phyloP scores from a whole-genome alignment of 495 filamentous ascomycete genomes.

The Elasticomyces elasticus region DNA sequence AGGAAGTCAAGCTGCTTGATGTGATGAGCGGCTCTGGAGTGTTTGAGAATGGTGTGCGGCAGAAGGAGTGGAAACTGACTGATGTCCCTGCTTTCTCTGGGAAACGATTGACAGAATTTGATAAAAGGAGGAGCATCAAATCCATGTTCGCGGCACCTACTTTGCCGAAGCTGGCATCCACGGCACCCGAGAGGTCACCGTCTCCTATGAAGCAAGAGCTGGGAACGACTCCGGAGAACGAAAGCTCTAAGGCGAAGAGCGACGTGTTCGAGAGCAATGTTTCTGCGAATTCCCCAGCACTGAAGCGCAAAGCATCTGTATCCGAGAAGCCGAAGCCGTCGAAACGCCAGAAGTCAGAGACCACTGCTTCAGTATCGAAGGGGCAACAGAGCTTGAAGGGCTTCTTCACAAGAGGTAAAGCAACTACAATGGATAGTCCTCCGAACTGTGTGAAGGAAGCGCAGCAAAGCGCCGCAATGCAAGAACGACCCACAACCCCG shows the following conservation, averaged over 20 bases:
- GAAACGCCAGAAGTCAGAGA: slow-evolving; percentile 43
- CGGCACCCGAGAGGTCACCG: background rate
- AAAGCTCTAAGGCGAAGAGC: no score
- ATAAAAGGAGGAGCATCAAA: slow-evolving; percentile 71
- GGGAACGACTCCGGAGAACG: no score
- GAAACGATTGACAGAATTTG: slow-evolving; percentile 78
- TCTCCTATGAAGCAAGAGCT: background rate
- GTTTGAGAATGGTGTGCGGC: slow-evolving; percentile 60
- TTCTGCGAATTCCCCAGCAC: background rate
- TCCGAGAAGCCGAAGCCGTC: slow-evolving; percentile 8
- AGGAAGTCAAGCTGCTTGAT: slow-evolving; percentile 51
- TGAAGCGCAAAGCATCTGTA: slow-evolving; percentile 16
- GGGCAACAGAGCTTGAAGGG: slow-evolving; percentile 70
- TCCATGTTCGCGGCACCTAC: slow-evolving; percentile 68
- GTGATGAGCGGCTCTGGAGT: slow-evolving; percentile 70
- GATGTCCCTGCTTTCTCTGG: slow-evolving; percentile 66
- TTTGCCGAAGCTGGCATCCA: background rate
- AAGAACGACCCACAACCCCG: background rate
- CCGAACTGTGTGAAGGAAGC: background rate
- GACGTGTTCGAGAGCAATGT: background rate
- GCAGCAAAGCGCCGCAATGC: background rate
- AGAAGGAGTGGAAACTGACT: slow-evolving; percentile 54
- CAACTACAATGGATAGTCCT: background rate
- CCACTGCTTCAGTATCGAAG: slow-evolving; percentile 26
- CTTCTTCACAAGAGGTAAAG: slow-evolving; percentile 65